Percentiles rank a stretch among this genome's conserved stretches.
Conservation (phyloP, 208 protist species). For the Trypanosoma conorhini region DNA sequence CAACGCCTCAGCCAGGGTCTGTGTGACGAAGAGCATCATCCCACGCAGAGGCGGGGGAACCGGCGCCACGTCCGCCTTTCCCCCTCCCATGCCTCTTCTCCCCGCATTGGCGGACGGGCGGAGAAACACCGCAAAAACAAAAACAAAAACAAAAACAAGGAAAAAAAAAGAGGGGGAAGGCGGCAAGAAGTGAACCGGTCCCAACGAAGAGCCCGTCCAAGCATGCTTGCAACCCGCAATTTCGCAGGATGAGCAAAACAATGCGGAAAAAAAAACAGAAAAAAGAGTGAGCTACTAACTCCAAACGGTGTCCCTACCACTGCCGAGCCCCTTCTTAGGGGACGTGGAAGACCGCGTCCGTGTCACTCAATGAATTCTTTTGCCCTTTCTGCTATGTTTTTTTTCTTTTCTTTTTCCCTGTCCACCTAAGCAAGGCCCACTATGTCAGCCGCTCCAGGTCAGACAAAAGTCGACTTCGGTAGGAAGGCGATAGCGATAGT, state of each 20-base stretch:
- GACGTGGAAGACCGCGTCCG: neutral
- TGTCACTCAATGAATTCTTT: neutral
- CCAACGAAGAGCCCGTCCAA: no score
- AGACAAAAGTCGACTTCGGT: conserved; percentile 19
- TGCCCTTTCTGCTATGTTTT: neutral
- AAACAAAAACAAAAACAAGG: no score
- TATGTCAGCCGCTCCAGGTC: conserved; percentile 21
- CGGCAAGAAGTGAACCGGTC: no score
- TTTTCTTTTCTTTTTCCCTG: neutral
- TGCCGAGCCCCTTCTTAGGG: neutral
- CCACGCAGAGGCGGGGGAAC: neutral
- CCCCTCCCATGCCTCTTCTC: neutral
- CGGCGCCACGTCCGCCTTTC: neutral
- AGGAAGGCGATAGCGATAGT: conserved; percentile 18
- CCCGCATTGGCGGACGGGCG: no score
- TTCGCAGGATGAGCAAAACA: no score
- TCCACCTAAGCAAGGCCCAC: neutral
- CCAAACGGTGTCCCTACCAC: neutral
- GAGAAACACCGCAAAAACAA: no score
- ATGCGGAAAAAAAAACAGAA: no score
- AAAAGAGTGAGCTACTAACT: no score
- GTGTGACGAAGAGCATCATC: conserved; percentile 11
- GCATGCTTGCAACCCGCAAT: no score
- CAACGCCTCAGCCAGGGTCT: conserved; percentile 10
- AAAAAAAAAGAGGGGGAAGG: no score